Conservation (phyloP, 805 yeast species). For the Wickerhamiella brachini region DNA sequence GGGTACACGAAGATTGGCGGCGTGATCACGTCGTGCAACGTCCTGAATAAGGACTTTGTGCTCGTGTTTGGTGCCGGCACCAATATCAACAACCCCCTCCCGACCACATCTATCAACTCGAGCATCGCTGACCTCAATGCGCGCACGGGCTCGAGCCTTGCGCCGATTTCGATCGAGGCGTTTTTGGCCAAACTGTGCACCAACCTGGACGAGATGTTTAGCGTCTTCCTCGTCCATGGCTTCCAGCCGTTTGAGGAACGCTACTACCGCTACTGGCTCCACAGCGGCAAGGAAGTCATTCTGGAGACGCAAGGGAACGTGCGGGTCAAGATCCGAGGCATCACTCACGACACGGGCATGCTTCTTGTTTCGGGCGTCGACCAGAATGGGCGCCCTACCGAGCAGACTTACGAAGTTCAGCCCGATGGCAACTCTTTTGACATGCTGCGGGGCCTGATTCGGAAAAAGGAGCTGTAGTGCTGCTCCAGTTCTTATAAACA, state of each 20-base stretch:
- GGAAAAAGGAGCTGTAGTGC: constrained; percentile 30
- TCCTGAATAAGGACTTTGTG: constrained; percentile 43
- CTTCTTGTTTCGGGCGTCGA: constrained; percentile 59
- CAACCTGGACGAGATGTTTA: constrained; percentile 46
- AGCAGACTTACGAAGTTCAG: constrained; percentile 54
- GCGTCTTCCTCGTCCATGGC: constrained; percentile 45
- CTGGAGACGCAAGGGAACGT: constrained; percentile 40
- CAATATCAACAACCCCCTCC: constrained; percentile 72
- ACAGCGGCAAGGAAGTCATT: constrained; percentile 56
- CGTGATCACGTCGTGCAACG: constrained; percentile 65
- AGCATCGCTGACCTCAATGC: constrained; percentile 51
- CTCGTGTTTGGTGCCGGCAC: constrained; percentile 79
- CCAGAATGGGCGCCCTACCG: constrained; percentile 33
- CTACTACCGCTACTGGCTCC: constrained; percentile 82
- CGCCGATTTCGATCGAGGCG: constrained; percentile 32
- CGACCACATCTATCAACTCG: constrained; percentile 76
- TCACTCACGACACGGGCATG: constrained; percentile 74
- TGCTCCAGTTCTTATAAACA: too few relatives aligned
- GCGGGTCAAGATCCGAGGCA: constrained; percentile 61
- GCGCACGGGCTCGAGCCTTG: constrained; percentile 31
- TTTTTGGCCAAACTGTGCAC: constrained; percentile 57
- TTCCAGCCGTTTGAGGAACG: constrained; percentile 49
- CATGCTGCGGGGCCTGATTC: constrained; percentile 79
- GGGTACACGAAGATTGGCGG: constrained; percentile 68
- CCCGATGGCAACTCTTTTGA: constrained; percentile 98